Conservation (phyloP, 192 early-diverging fungal genomes). For the Rhizophlyctis rosea region DNA sequence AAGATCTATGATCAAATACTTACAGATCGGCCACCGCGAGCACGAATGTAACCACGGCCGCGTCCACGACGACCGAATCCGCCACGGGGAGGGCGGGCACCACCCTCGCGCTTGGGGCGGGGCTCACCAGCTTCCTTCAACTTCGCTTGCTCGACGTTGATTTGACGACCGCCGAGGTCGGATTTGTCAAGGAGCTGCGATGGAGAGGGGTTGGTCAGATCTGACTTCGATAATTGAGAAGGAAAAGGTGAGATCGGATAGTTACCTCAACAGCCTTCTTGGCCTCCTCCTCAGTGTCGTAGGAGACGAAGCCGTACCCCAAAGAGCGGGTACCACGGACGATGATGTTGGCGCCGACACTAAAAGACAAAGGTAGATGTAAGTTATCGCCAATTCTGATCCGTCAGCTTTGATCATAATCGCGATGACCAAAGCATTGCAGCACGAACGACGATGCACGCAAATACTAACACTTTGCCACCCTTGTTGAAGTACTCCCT, state of each 20-base stretch:
- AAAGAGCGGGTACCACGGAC: conserved; percentile 74
- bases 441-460: background rate
- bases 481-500: conserved; percentile 67
- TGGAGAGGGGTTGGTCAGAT: too few species aligned
- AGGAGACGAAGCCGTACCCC: conserved; percentile 94
- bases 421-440: background rate
- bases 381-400: background rate
- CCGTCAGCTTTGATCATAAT: background rate
- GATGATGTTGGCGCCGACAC: conserved; percentile 75
- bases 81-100: conserved; percentile 9
- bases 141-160: conserved; percentile 89
- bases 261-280: conserved; percentile 71
- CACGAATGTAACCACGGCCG: conserved; percentile 17
- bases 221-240: too few species aligned
- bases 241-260: too few species aligned
- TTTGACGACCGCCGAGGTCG: conserved; percentile 59
- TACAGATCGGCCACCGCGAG: background rate
- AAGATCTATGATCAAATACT: too few species aligned
- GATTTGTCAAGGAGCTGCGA: conserved; percentile 61
- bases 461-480: conserved; percentile 71
- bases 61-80: conserved; percentile 21
- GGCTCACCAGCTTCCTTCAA: conserved; percentile 44
- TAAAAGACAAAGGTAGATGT: conserved; percentile 30
- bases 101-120: conserved; percentile 28
- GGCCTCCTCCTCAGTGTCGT: conserved; percentile 63